Evolutionary conservation across 192 early-diverging fungal genomes (phyloP), one percentile per base, ranked within the genome.

Genomic region (Backusella tarrabulga): DNA sequence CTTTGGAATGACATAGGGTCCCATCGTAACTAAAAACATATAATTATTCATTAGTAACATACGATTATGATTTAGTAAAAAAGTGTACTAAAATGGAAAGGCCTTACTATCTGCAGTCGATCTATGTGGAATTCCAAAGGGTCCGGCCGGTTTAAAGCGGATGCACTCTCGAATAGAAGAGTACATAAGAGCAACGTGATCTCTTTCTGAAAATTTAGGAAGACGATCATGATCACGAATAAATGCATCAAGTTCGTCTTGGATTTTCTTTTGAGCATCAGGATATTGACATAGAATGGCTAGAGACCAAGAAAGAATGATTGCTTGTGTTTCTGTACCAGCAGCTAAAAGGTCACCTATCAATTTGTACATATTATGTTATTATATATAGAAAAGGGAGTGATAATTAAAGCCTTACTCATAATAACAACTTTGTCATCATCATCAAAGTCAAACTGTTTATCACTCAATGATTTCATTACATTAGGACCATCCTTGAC

Each of bases 1-100:
- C 71, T 87, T 85, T 44, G 88, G 87, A 46, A 90, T 79, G 21
- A 83, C 77, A 78, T 86, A 86, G 2, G 79, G 77, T 4, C 84
- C 82, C 40, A 36, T 34, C 7, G 40, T 34, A 38, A 70, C 68
- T 70, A 70, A 17, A 70, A 70, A 6, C 1, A 41, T 38, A 38
- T 42, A 9, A 1, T 23, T 15, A n/a, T 6, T 70, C 2, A 41
- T 23, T 38, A 70, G 12, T 40, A 19, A 21, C 35, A 34, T 70
- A n/a, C 8, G 8, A 21, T 21, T 56, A 21, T 21, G 7, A 5
- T 60, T 60, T 21, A 26, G 56, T 32, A 26, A 63, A 56, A 23
- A 5, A 3, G 3, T 32, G 3, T 32, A n/a, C 8, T 9, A 56
- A 56, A 56, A 56, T 21, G 52, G 4, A 69, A 54, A 60, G 14